Conservation (phyloP, 2,329 filamentous ascomycete genomes). For the Colletotrichum viniferum region DNA sequence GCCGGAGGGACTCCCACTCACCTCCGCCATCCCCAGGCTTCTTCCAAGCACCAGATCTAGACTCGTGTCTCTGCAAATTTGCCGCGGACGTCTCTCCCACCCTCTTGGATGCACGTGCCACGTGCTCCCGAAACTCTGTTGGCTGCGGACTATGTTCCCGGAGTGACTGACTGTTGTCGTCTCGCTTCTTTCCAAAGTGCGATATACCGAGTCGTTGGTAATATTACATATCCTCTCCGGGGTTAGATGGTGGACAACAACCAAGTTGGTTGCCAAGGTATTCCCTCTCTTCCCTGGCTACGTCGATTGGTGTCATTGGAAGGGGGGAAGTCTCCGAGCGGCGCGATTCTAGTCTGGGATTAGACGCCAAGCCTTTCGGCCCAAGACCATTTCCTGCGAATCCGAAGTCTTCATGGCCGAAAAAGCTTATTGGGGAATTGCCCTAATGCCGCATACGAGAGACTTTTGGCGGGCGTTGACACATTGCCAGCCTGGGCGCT, state of each 20-base stretch:
- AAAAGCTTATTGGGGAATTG: background rate
- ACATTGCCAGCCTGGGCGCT: background rate
- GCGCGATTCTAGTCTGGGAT: background rate
- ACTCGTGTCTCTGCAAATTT: background rate
- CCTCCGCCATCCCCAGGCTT: background rate
- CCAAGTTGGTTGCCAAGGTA: background rate
- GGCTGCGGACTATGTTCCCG: background rate
- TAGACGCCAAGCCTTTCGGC: background rate
- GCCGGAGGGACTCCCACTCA: background rate
- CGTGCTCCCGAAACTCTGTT: constrained; percentile 3
- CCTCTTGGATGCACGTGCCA: background rate
- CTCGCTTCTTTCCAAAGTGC: background rate
- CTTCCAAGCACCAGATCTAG: background rate
- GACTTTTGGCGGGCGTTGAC: background rate
- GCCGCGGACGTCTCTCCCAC: background rate
- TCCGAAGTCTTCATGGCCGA: background rate
- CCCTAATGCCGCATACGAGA: background rate
- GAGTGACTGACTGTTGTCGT: background rate
- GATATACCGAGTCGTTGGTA: background rate
- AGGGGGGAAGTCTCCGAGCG: background rate
- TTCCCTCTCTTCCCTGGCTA: background rate
- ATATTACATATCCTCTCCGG: background rate
- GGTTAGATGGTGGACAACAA: background rate
- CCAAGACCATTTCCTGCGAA: background rate
- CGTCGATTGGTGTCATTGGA: background rate